Base-by-base conservation (phyloP, 208 protist genomes). In the Tritrichomonas musculus region DNA sequence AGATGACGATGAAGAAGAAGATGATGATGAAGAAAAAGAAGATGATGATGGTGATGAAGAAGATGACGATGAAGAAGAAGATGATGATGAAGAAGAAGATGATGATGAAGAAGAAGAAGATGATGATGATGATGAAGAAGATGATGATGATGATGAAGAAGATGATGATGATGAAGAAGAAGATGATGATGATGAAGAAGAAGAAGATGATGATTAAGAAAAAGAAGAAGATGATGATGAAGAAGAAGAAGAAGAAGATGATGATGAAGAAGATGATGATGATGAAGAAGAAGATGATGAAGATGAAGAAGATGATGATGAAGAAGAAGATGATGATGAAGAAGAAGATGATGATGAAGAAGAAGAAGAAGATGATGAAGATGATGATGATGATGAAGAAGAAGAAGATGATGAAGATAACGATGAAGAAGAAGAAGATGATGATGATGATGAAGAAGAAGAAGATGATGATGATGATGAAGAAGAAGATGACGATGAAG, bases 381-480 rank as follows among this genome's bases (percentile, higher is more conserved):
- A 73, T 73, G 65, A 73, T 73, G 65, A 73, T 73, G 65, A 73
- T 73, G 65, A 73, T 30, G 65, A 73, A 73, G 65, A 73, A 73
- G 65, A 73, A 73, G 65, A 73, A 73, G 65, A 73, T 30, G 65
- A 73, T 30, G 65, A 73, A 73, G 65, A 73, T 73, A 30, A 73
- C 30, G 65, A 73, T 73, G 65, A 73, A 30, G 65, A 73, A 73
- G 65, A 73, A 30, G 65, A 73, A 30, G 65, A 73, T 73, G 65
- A 73, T 73, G 65, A 73, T 30, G 65, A 73, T 30, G 65, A 73
- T 30, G 65, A 73, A 73, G 65, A 73, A 73, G 65, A 73, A 73
- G 65, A 73, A 73, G 65, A 73, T 30, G 65, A 73, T 30, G 65
- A 73, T 30, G 65, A 73, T 30, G 65, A 73, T 30, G 65, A 73